phyloP scores from a whole-genome alignment of 306 rosid genomes.

The Alnus rubra region DNA sequence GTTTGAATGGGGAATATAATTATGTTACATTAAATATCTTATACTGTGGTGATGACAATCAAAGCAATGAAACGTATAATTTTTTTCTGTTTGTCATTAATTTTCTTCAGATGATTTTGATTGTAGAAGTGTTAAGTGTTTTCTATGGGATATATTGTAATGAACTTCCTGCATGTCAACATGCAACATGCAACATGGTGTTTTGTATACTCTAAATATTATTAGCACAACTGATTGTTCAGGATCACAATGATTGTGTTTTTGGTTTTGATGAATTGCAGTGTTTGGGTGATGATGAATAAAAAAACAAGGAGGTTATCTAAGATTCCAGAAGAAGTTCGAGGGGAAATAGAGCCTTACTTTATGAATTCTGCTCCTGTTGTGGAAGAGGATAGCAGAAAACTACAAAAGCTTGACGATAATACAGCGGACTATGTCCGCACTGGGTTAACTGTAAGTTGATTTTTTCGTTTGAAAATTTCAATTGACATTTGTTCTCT shows the following conservation, averaged over 20 bases:
- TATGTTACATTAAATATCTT: not conserved
- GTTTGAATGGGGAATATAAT: not conserved
- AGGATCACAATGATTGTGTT: conserved; percentile 18
- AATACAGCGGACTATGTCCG: conserved; percentile 63
- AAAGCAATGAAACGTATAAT: not conserved
- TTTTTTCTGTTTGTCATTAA: not conserved
- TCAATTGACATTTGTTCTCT: not conserved
- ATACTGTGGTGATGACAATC: not conserved
- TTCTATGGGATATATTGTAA: not conserved
- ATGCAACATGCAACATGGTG: not conserved
- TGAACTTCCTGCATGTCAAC: not conserved
- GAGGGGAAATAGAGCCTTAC: conserved; percentile 83
- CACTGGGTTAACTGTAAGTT: conserved; percentile 74
- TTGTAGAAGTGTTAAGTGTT: not conserved
- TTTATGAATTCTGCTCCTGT: conserved; percentile 70
- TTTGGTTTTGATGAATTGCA: conserved; percentile 45
- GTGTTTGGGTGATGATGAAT: conserved; percentile 99
- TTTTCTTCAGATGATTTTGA: not conserved
- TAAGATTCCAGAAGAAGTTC: conserved; percentile 89
- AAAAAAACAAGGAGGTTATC: conserved; percentile 88
- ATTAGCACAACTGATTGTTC: conserved; percentile 4
- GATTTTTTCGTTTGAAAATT: not conserved
- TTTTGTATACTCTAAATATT: conserved; percentile 4
- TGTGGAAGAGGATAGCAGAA: conserved; percentile 89
- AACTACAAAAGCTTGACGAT: conserved; percentile 78